Evolutionary conservation across 108 stramenopile species (phyloP).

Genomic region (Nitzschia sp.): DNA sequence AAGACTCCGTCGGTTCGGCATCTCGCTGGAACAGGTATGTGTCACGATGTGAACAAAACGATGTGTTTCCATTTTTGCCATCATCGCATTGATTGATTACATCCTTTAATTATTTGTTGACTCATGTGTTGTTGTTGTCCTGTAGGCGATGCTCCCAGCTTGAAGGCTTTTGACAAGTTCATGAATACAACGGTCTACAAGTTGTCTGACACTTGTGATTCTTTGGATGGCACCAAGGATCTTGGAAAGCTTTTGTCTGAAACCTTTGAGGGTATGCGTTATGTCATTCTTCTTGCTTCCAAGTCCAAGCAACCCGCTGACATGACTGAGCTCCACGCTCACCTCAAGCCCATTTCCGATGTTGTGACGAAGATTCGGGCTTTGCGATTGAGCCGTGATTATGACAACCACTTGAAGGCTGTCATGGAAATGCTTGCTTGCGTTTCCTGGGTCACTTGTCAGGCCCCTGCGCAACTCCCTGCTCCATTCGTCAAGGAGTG

Average conservation of each 20-base stretch:
- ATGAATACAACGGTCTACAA: conserved; percentile 52
- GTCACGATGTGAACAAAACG: too few relatives aligned
- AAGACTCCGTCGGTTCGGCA: conserved; percentile 35
- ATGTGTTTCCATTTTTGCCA: background rate
- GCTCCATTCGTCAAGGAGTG: conserved; percentile 77
- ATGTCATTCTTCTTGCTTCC: conserved; percentile 63
- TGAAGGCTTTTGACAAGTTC: conserved; percentile 76
- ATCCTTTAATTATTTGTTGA: background rate
- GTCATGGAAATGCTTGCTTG: conserved; percentile 75
- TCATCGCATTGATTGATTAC: background rate
- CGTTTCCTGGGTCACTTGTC: conserved; percentile 71
- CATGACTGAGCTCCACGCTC: conserved; percentile 49
- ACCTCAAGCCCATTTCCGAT: conserved; percentile 66
- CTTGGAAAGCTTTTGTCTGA: conserved; percentile 51
- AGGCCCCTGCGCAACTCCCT: conserved; percentile 61
- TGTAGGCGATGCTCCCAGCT: conserved; percentile 51
- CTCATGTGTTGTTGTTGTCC: too few relatives aligned
- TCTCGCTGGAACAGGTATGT: conserved; percentile 35
- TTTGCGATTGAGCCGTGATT: conserved; percentile 68
- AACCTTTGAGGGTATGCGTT: conserved; percentile 61
- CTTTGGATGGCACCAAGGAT: conserved; percentile 58
- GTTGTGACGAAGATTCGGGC: conserved; percentile 54
- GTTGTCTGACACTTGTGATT: conserved; percentile 63
- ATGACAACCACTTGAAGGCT: conserved; percentile 75
- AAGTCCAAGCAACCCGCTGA: conserved; percentile 58